Evolutionary conservation across 805 yeast genomes (phyloP).

Genomic region (Candida verbasci): DNA sequence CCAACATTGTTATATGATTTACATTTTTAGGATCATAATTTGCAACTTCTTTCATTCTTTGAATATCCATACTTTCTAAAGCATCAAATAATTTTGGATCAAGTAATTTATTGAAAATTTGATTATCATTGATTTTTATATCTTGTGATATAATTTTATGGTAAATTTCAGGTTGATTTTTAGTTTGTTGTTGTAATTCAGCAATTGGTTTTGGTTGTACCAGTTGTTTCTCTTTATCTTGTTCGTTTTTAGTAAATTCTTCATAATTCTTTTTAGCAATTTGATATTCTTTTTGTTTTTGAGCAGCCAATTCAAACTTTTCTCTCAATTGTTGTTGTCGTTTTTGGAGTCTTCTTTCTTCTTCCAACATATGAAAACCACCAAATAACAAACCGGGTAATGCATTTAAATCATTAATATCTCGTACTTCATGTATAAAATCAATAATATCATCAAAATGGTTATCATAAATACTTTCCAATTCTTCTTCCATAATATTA

Average conservation of each 20-base stretch:
- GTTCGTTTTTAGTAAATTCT: conserved; percentile 3
- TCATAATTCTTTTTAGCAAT: conserved; percentile 1
- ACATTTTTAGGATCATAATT: conserved; percentile 6
- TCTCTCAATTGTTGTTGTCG: conserved; percentile 17
- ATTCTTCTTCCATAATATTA: conserved; percentile 66
- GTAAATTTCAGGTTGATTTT: neutral
- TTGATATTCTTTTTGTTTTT: conserved; percentile 8
- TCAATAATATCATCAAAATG: conserved; percentile 50
- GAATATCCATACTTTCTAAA: conserved; percentile 22
- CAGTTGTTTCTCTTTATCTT: neutral
- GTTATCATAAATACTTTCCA: conserved; percentile 67
- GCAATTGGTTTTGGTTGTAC: neutral
- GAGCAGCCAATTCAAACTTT: conserved; percentile 7
- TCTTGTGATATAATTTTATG: neutral
- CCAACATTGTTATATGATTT: conserved; percentile 17
- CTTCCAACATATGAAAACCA: conserved; percentile 32
- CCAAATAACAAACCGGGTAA: conserved; percentile 33
- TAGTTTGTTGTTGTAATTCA: neutral
- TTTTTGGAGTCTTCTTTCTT: conserved; percentile 26
- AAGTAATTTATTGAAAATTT: conserved; percentile 18
- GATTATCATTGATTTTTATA: conserved; percentile 9
- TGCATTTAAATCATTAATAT: conserved; percentile 32
- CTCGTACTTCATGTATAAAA: conserved; percentile 35
- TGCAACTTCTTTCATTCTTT: conserved; percentile 15
- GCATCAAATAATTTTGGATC: conserved; percentile 26